Evolutionary conservation across 140 eudicot genomes (phyloP).

Genomic region (Flaveria floridana): DNA sequence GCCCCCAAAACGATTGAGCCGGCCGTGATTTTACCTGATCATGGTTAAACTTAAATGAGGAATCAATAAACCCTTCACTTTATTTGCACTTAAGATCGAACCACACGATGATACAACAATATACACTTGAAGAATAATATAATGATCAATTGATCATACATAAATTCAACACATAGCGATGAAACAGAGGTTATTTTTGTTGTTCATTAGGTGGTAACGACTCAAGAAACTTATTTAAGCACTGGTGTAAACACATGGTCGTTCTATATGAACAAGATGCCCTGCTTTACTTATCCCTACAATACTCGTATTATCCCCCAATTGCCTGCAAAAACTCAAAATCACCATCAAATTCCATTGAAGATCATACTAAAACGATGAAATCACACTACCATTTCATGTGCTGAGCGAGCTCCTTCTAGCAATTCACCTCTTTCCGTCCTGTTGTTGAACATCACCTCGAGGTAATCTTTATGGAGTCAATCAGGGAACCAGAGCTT

Average conservation of each 20-base stretch:
- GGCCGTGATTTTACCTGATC: too few species aligned
- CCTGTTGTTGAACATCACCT: constrained; percentile 88
- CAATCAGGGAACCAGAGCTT: constrained; percentile 88
- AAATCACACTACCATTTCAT: constrained; percentile 60
- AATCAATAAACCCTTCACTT: not conserved
- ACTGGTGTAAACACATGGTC: constrained; percentile 66
- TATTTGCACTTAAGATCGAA: not conserved
- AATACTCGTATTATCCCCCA: constrained; percentile 64
- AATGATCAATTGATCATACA: not conserved
- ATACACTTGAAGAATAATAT: constrained; percentile 9
- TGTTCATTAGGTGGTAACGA: constrained; percentile 47
- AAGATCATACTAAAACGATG: not conserved
- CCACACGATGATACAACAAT: constrained; percentile 9
- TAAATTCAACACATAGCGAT: constrained; percentile 1
- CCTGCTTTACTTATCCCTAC: constrained; percentile 75
- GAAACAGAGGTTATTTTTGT: constrained; percentile 11
- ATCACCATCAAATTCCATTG: not conserved
- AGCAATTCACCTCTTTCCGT: constrained; percentile 82
- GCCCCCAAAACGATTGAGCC: too few species aligned
- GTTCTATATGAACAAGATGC: constrained; percentile 81
- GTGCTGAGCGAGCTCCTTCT: constrained; percentile 71
- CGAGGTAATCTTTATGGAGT: constrained; percentile 67
- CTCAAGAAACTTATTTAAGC: constrained; percentile 65
- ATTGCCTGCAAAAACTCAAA: constrained; percentile 49
- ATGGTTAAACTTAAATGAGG: not conserved